Base-by-base conservation (phyloP, 2,329 filamentous ascomycete genomes). In the Colletotrichum eleusines region DNA sequence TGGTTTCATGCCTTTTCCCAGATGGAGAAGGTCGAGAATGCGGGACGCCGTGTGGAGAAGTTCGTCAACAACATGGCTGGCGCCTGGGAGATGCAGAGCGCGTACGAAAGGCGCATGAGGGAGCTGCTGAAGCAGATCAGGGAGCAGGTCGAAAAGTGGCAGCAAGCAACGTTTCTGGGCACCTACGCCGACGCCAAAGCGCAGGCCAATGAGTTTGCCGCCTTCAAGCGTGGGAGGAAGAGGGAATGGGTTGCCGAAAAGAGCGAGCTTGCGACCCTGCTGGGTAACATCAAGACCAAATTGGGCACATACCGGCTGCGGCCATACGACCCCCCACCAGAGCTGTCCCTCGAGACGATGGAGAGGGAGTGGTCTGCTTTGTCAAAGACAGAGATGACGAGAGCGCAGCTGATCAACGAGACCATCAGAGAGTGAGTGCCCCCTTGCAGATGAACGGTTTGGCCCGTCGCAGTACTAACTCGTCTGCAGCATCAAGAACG, bases 1-100 rank as follows among this genome's bases (percentile, higher is more conserved):
- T 99, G 96, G 96, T 99, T 99, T 87, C 96, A 99, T 79, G 96
- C 96, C 76, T 99, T 99, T 80, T 98, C 95, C 38, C 95, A 98
- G 78, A 97, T 99, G 91, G 96, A 99, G 83, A 93, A 95, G 80
- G 96, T 99, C 11, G 96, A 99, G 82, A 99, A 99, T 79, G 96
- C 96, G 5, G 96, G 96, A 6, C 90, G 96, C 72, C 90, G 96
- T 75, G 96, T 99, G 6, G 96, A 99, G 84, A 99, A 99, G 82
- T 99, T 99, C 78, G 93, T 99, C 76, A 94, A 94, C 79, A 98
- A 96, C 80, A 98, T 99, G 96, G 94, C 98, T 79, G 96, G 96
- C 28, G 95, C 96, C 11, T 99, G 96, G 96, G 95, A 98, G 82
- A 99, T 99, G 96, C 95, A 99, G 82, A 97, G 94, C 78, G 93